Evolutionary conservation across 345 rosid species (phyloP), one percentile per base, ranked within the genome.

Genomic region (Odontarrhena argentea): DNA sequence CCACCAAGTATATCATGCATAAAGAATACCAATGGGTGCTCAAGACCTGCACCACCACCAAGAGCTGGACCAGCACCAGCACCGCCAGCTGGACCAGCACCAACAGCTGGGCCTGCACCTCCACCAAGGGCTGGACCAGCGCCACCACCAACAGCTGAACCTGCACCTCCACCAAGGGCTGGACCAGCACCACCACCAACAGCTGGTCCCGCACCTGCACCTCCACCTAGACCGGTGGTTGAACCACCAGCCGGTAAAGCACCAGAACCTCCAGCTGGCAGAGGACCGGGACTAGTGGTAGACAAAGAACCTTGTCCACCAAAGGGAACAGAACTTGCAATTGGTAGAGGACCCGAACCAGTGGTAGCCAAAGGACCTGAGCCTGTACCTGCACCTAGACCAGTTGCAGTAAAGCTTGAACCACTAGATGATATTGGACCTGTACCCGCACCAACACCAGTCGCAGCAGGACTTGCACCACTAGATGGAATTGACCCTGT

Each of bases 1-100:
- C 96, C 96, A 0, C 91, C 89, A 1, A 87, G 81, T 55, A 92
- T 83, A 71, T 92, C 98, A 12, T 88, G 94, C 89, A 86, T 85
- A 77, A 74, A 89, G 84, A 92, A 89, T 46, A 75, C 70, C 60
- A 86, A 55, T 12, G 79, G 41, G 7, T 75, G 74, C 54, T 79
- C 73, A 45, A 69, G 38, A 40, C 65, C 80, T 26, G 3, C 46
- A 44, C 52, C 72, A 45, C 52, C 73, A 38, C 72, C 73, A 48
- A 57, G 49, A 47, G 64, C 56, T 67, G 48, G 45, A 59, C 45
- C 9, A 7, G 49, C 26, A 30, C 55, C 5, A 50, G 40, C 63
- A 36, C 51, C 38, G 59, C 9, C 11, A 2, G 70, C 65, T 55
- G 42, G 1, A 47, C 55, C 5, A 50, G 40, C 63, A 36, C 51